Evolutionary conservation across 2,329 filamentous ascomycete species (phyloP), one percentile per base, ranked within the genome.

Genomic region (Colletotrichum sp.): DNA sequence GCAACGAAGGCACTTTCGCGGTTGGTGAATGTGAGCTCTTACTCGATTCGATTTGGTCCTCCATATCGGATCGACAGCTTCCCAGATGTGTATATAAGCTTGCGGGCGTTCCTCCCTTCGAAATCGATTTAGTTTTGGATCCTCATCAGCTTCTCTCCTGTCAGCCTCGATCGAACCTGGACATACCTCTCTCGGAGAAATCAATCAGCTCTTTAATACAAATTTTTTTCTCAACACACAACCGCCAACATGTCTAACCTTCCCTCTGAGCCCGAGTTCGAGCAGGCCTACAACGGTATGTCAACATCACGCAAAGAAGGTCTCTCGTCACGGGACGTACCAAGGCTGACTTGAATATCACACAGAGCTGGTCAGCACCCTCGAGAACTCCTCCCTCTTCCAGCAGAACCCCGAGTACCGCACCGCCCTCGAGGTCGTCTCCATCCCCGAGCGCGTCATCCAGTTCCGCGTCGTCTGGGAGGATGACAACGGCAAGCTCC

Each of bases 401-500:
- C 84, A 96, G 85, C 93, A 98, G 88, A 92, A 97, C 88, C 97
- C 96, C 79, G 95, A 98, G 86, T 98, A 97, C 92, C 93, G 92
- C 86, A 97, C 92, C 80, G 97, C 96, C 73, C 93, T 98, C 79
- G 89, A 94, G 82, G 92, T 99, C 79, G 93, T 93, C 83, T 92
- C 96, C 79, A 92, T 98, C 82, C 97, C 97, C 71, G 97, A 99
- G 91, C 95, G 97, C 78, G 86, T 98, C 82, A 94, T 98, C 84
- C 96, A 98, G 87, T 99, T 99, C 93, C 93, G 97, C 79, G 95
- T 99, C 72, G 92, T 94, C 82, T 98, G 97, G 97, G 96, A 98
- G 86, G 92, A 98, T 84, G 97, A 98, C 90, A 93, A 95, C 85
- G 94, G 94, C 86, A 84, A 94, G 83, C 89, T 96, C 80, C 94